Conservation (phyloP, 1,284 basidiomycete genomes). For the Ceratobasidium sp. region DNA sequence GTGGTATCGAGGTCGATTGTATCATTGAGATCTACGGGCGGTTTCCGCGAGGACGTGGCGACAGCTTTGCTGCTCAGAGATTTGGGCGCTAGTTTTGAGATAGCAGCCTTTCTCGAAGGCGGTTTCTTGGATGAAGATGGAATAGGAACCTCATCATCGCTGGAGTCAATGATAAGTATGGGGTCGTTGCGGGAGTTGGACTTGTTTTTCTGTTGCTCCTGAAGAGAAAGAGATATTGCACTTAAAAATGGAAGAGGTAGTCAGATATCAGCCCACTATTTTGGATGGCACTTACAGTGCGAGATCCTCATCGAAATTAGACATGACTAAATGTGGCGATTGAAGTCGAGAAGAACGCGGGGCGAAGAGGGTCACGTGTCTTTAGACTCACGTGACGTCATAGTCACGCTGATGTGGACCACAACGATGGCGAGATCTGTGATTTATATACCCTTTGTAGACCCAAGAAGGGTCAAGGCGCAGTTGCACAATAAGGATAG, state of each 20-base stretch:
- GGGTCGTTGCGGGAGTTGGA: conserved; percentile 11
- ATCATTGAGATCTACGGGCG: not conserved
- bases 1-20: conserved; percentile 18
- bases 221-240: conserved; percentile 29
- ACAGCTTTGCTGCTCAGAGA: no score
- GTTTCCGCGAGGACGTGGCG: not conserved
- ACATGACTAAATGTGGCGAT: not conserved
- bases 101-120: not conserved
- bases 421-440: not conserved
- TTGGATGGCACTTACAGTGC: conserved; percentile 18
- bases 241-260: no score
- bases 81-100: not conserved
- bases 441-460: not conserved
- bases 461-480: not conserved
- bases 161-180: conserved; percentile 28
- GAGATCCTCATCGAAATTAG: conserved; percentile 31
- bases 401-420: no score
- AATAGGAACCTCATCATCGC: conserved; percentile 15
- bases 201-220: conserved; percentile 8
- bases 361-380: no score
- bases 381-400: no score
- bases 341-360: not conserved
- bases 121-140: not conserved
- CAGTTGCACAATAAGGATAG: no score
- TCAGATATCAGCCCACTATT: no score